A percentile compares a stretch with the other conserved stretches of the same genome.
Evolutionary conservation across 2,329 filamentous ascomycete species (phyloP).

Genomic region (Microsporum ferrugineum): DNA sequence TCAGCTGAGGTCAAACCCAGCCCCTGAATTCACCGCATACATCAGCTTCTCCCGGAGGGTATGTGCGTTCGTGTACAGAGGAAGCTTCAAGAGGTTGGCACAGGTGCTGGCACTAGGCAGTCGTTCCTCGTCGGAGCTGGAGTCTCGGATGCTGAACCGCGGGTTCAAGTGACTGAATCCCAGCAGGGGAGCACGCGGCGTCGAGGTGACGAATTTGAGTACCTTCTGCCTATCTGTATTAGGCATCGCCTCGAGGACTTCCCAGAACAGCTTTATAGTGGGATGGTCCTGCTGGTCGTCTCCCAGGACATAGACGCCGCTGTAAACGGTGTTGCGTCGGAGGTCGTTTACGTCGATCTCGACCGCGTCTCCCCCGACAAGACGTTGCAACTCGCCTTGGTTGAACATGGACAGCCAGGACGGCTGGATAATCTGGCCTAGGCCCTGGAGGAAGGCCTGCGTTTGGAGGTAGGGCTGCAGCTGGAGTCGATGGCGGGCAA

Average conservation of each 20-base stretch:
- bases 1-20: slow-evolving; percentile 66
- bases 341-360: slow-evolving; percentile 83
- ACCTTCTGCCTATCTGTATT: slow-evolving; percentile 74
- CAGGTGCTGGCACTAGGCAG: slow-evolving; percentile 92
- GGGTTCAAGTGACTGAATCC: slow-evolving; percentile 82
- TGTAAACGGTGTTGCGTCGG: slow-evolving; percentile 71
- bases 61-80: slow-evolving; percentile 58
- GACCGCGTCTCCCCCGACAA: slow-evolving; percentile 77
- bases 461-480: slow-evolving; percentile 73
- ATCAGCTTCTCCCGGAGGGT: slow-evolving; percentile 67
- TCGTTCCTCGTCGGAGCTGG: slow-evolving; percentile 60
- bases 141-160: slow-evolving; percentile 79
- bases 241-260: slow-evolving; percentile 64
- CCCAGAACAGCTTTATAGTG: slow-evolving; percentile 80
- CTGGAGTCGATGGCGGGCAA: slow-evolving; percentile 76
- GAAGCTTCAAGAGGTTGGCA: slow-evolving; percentile 87
- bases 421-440: slow-evolving; percentile 79
- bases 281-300: slow-evolving; percentile 78
- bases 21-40: slow-evolving; percentile 79
- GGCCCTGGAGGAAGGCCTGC: slow-evolving; percentile 71
- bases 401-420: slow-evolving; percentile 98
- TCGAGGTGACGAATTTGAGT: slow-evolving; percentile 90
- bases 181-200: slow-evolving; percentile 75
- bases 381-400: slow-evolving; percentile 81
- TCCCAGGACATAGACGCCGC: slow-evolving; percentile 79